Conservation (phyloP, 331 rosid species). For the Quercus lobata region DNA sequence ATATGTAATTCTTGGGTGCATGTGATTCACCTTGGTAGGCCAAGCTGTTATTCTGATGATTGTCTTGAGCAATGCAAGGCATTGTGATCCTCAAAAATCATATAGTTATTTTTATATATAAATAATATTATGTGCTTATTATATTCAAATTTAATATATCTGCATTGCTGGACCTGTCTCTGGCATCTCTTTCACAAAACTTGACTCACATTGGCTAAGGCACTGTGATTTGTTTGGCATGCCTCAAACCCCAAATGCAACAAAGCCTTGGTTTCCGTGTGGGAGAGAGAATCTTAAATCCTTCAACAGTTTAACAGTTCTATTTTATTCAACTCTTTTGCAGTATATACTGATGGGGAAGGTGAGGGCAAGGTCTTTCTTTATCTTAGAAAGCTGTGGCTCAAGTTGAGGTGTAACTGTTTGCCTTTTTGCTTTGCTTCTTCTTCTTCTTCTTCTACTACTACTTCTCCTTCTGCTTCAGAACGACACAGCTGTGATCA, state of each 20-base stretch:
- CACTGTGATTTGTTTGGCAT: conserved; percentile 69
- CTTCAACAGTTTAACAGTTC: conserved; percentile 14
- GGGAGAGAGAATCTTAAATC: conserved; percentile 35
- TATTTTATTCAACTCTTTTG: conserved; percentile 16
- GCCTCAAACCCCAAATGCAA: conserved; percentile 59
- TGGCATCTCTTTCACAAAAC: conserved; percentile 78
- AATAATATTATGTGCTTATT: conserved; percentile 16
- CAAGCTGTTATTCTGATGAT: conserved; percentile 56
- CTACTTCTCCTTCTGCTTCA: not conserved
- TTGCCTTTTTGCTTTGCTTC: conserved; percentile 20
- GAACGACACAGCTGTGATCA: conserved; percentile 12
- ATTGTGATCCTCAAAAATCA: conserved; percentile 60
- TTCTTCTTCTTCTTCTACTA: conserved; percentile 21
- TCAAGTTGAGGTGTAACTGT: conserved; percentile 15
- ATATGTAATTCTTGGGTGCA: conserved; percentile 45
- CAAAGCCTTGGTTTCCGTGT: conserved; percentile 51
- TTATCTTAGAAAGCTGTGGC: conserved; percentile 29
- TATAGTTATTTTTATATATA: not conserved
- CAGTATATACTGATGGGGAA: conserved; percentile 65
- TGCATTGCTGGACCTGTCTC: conserved; percentile 61
- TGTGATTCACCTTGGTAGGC: conserved; percentile 54
- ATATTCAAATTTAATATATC: conserved; percentile 15
- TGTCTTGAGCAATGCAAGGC: conserved; percentile 36
- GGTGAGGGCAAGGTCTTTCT: conserved; percentile 47
- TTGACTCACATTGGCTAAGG: conserved; percentile 62